A percentile compares a stretch with the other conserved stretches of the same genome.
These are phyloP conservation scores for Arctostaphylos glauca DNA, from an alignment of 148 eudicot species.

Conservation along the genomic window DNA sequence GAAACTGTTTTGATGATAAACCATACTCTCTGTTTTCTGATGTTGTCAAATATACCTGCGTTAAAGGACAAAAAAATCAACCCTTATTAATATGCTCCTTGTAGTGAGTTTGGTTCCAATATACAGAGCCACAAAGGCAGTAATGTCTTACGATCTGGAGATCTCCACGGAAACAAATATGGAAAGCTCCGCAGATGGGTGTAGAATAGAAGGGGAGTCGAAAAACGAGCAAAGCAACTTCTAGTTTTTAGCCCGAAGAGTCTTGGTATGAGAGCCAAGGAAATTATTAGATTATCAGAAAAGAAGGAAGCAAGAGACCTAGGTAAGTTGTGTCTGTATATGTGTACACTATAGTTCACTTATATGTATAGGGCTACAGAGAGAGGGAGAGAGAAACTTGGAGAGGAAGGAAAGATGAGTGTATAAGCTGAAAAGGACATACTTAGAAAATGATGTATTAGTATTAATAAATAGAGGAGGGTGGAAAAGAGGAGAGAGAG, in stretches of 20 bases:
- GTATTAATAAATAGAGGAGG: background rate
- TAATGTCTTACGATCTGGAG: no score
- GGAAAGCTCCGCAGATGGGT: no score
- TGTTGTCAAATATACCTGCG: background rate
- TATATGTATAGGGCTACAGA: background rate
- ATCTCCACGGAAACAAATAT: no score
- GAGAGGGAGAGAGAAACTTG: conserved; percentile 7
- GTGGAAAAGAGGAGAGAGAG: background rate
- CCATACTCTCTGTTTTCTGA: conserved; percentile 5
- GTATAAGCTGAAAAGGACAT: background rate
- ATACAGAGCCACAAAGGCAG: background rate
- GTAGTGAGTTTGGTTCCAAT: background rate
- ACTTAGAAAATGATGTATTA: background rate
- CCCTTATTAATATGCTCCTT: background rate
- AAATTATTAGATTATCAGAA: no score
- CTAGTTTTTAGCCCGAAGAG: no score
- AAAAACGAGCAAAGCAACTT: no score
- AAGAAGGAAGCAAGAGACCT: no score
- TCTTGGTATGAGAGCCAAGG: no score
- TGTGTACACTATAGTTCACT: background rate
- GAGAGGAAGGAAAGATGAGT: background rate
- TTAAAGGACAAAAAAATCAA: background rate
- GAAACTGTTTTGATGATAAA: background rate
- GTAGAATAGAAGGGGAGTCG: no score
- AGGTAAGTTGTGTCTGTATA: background rate